A percentile compares a stretch with the other conserved stretches of the same genome.
Evolutionary conservation across 257 asterid species (phyloP).

Genomic region (Solanum dulcamara): DNA sequence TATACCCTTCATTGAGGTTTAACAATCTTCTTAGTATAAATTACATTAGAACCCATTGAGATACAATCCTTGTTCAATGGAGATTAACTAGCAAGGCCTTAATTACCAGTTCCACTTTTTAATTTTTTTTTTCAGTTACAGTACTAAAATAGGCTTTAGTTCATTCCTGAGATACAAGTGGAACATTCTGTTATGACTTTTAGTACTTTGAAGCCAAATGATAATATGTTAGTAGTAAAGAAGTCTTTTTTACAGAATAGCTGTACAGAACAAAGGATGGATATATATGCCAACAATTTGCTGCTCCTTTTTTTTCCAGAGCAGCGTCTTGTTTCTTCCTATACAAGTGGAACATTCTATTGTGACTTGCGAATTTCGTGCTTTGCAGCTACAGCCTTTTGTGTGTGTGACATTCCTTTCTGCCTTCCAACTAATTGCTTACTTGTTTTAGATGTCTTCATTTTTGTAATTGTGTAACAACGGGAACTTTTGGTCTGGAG

Average conservation of each 20-base stretch:
- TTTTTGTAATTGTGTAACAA: slow-evolving; percentile 33
- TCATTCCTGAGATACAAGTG: neutral
- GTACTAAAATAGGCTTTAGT: neutral
- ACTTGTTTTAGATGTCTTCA: neutral
- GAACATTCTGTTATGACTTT: neutral
- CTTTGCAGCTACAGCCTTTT: neutral
- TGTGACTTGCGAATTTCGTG: too few relatives aligned
- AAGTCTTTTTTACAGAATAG: neutral
- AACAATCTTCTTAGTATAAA: neutral
- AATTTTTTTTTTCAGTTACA: neutral
- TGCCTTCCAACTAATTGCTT: neutral
- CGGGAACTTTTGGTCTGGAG: slow-evolving; percentile 30
- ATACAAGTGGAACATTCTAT: too few relatives aligned
- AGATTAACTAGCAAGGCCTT: neutral
- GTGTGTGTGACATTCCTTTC: neutral
- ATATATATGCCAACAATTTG: neutral
- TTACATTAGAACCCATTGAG: neutral
- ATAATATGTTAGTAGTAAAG: neutral
- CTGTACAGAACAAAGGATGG: neutral
- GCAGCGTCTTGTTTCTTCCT: neutral
- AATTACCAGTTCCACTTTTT: neutral
- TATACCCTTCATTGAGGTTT: neutral
- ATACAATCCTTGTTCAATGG: too few relatives aligned
- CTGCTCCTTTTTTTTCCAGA: neutral
- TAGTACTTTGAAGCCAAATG: neutral